Conservation (phyloP, 225 moss, liverwort and hornwort species). For the Polytrichum commune region DNA sequence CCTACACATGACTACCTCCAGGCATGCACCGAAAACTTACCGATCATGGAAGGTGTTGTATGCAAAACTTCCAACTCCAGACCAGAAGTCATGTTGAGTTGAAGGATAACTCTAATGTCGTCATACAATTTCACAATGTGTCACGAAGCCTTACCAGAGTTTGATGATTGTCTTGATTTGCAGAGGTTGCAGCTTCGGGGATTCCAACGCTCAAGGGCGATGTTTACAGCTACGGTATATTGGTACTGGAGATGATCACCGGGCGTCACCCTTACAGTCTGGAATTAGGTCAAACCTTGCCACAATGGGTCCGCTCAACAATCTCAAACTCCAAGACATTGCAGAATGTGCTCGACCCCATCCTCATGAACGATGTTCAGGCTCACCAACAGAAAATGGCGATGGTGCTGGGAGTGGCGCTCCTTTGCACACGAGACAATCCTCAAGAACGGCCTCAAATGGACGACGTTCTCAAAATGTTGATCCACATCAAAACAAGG, state of each 20-base stretch:
- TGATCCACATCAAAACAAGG: slow-evolving; percentile 27
- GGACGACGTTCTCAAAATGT: slow-evolving; percentile 51
- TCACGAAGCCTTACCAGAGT: no score
- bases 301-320: slow-evolving; percentile 46
- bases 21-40: no score
- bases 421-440: slow-evolving; percentile 43
- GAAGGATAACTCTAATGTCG: no score
- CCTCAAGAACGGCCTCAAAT: slow-evolving; percentile 43
- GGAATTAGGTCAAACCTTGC: slow-evolving; percentile 33
- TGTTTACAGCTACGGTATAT: slow-evolving; percentile 53
- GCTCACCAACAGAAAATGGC: slow-evolving; percentile 49
- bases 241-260: slow-evolving; percentile 39
- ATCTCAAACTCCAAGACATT: slow-evolving; percentile 26
- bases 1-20: no score
- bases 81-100: no score
- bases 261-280: slow-evolving; percentile 30
- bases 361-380: slow-evolving; percentile 31
- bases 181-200: slow-evolving; percentile 42
- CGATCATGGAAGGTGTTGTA: no score
- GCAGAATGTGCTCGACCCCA: slow-evolving; percentile 41
- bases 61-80: no score
- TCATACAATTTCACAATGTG: no score
- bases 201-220: slow-evolving; percentile 38
- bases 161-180: background rate
- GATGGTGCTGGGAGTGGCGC: slow-evolving; percentile 57